Percentiles rank a stretch among this genome's conserved stretches.
These are phyloP conservation scores for Aphanomyces stellatus DNA, from an alignment of 352 stramenopile genomes.

Conservation along the genomic window DNA sequence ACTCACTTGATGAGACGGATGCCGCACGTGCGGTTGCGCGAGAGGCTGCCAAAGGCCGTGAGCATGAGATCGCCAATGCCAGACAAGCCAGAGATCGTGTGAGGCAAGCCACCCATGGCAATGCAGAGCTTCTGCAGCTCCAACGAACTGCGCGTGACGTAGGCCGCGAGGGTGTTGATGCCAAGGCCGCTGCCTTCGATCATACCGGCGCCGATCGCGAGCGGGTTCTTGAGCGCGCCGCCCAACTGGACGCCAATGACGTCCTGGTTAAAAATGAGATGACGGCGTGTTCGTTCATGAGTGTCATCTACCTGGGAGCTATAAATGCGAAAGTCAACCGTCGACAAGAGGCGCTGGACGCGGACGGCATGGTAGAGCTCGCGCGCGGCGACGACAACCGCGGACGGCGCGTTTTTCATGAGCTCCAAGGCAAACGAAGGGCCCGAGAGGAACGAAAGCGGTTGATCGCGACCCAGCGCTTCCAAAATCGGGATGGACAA, in stretches of 20 bases:
- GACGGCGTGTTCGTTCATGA: too few relatives aligned
- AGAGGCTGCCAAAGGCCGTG: constrained; percentile 94
- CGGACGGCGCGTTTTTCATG: constrained; percentile 90
- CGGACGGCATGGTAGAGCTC: constrained; percentile 84
- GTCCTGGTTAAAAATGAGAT: too few relatives aligned
- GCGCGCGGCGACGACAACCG: constrained; percentile 92
- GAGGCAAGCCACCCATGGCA: constrained; percentile 89
- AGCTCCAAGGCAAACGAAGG: constrained; percentile 97
- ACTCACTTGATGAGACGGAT: constrained; percentile 90
- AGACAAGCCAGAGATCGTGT: constrained; percentile 92
- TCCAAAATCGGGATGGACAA: constrained; percentile 93
- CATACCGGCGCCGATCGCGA: constrained; percentile 96
- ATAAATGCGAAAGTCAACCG: constrained; percentile 92
- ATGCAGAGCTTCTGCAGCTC: constrained; percentile 95
- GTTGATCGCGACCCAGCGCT: constrained; percentile 85
- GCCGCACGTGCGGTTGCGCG: constrained; percentile 92
- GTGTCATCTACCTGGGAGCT: constrained; percentile 55
- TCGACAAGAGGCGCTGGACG: constrained; percentile 77
- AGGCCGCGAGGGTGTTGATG: constrained; percentile 92
- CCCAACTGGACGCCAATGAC: constrained; percentile 95
- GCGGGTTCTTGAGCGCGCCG: constrained; percentile 96
- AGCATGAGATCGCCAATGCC: constrained; percentile 93
- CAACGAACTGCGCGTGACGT: constrained; percentile 92
- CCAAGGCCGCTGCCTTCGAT: constrained; percentile 94
- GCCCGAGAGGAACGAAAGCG: constrained; percentile 91